Conservation (phyloP, 208 protist species). For the Spongospora subterranea region DNA sequence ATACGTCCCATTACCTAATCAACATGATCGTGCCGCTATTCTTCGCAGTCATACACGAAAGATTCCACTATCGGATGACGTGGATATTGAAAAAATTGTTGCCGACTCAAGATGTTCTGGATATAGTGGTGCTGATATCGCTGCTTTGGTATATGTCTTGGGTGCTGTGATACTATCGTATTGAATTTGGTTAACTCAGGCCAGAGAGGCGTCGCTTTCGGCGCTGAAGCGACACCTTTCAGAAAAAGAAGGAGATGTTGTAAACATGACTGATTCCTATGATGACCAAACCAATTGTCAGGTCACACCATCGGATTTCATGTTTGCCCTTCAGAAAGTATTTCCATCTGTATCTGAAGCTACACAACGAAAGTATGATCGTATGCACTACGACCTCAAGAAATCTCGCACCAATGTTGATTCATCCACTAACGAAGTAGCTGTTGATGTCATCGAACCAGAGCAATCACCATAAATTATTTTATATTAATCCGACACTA, state of each 20-base stretch:
- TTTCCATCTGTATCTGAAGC: slow-evolving; percentile 63
- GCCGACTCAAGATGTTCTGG: slow-evolving; percentile 80
- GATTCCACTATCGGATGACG: slow-evolving; percentile 81
- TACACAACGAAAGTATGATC: slow-evolving; percentile 15
- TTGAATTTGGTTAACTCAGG: slow-evolving; percentile 71
- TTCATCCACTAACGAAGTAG: too few species aligned
- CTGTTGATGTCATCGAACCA: too few species aligned
- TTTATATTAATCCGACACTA: too few species aligned
- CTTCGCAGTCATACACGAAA: slow-evolving; percentile 83
- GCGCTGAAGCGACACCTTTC: slow-evolving; percentile 44
- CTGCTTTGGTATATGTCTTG: slow-evolving; percentile 62
- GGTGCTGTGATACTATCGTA: background rate
- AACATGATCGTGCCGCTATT: slow-evolving; percentile 84
- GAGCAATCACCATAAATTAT: too few species aligned
- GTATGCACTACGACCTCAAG: slow-evolving; percentile 7
- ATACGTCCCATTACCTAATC: slow-evolving; percentile 91
- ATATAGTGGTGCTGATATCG: slow-evolving; percentile 92
- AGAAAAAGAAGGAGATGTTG: too few species aligned
- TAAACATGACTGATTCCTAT: background rate
- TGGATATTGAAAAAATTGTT: slow-evolving; percentile 83
- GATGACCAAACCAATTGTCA: background rate
- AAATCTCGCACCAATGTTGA: background rate
- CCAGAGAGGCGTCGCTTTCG: slow-evolving; percentile 82
- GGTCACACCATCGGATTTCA: background rate
- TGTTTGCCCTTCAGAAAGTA: slow-evolving; percentile 33